Evolutionary conservation across 148 eudicot genomes (phyloP).

Genomic region (Cornus kousa): DNA sequence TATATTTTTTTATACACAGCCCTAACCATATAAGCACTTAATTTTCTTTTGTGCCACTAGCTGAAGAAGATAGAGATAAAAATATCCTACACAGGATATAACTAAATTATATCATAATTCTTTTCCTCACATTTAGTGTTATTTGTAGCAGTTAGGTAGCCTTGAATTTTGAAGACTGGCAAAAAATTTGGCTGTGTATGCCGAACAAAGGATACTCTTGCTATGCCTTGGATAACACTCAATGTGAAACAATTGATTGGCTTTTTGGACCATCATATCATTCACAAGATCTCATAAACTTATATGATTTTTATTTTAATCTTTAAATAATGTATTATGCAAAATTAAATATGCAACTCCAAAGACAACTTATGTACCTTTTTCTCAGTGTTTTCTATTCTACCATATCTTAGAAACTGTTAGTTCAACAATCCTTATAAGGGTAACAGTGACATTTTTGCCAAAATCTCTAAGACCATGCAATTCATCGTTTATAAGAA

Average conservation of each 20-base stretch:
- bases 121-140: neutral
- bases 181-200: neutral
- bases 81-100: neutral
- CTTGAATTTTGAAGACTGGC: neutral
- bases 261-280: no score
- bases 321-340: neutral
- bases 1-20: neutral
- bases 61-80: neutral
- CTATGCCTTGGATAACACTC: no score
- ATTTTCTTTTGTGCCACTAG: neutral
- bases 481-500: no score
- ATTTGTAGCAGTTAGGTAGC: neutral
- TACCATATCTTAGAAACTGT: neutral
- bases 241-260: no score
- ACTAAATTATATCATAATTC: no score
- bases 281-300: no score
- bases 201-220: no score
- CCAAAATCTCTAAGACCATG: neutral
- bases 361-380: conserved; percentile 14
- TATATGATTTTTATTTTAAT: no score
- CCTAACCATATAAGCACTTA: neutral
- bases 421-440: neutral
- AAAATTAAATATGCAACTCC: neutral
- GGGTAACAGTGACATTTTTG: neutral
- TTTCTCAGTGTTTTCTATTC: neutral